A percentile compares a stretch with the other conserved stretches of the same genome.
Conservation (phyloP, 2,329 filamentous ascomycete genomes). For the Westerdykella ornata region DNA sequence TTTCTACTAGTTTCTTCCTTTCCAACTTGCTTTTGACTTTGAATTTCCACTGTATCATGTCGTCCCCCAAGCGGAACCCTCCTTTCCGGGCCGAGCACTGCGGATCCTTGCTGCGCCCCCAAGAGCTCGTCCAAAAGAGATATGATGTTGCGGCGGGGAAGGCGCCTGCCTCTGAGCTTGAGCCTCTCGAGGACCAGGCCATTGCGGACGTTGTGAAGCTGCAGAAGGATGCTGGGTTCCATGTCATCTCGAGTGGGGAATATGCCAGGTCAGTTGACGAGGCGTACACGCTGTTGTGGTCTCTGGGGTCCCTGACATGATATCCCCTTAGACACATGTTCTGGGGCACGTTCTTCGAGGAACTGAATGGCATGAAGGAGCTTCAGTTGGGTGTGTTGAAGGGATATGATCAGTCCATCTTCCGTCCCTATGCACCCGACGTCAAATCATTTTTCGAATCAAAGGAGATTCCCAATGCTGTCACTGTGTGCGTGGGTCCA, state of each 20-base stretch:
- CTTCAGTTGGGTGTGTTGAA: conserved; percentile 38
- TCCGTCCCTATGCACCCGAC: conserved; percentile 55
- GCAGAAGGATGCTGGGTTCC: conserved; percentile 58
- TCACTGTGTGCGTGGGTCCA: conserved; percentile 52
- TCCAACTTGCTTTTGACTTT: neutral
- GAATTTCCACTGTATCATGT: conserved; percentile 24
- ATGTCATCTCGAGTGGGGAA: conserved; percentile 62
- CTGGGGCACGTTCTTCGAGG: conserved; percentile 52
- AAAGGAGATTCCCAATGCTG: conserved; percentile 48
- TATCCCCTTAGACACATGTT: conserved; percentile 43
- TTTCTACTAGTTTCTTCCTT: neutral
- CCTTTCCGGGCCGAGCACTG: conserved; percentile 69
- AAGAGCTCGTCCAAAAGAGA: conserved; percentile 55
- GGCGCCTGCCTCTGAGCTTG: conserved; percentile 43
- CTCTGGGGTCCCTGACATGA: neutral
- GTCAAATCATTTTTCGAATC: conserved; percentile 57
- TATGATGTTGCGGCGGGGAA: conserved; percentile 47
- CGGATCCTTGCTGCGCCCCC: conserved; percentile 62
- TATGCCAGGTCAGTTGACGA: conserved; percentile 41
- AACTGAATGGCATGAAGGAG: conserved; percentile 50
- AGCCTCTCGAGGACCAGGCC: conserved; percentile 56
- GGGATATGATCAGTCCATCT: conserved; percentile 49
- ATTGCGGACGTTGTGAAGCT: conserved; percentile 59
- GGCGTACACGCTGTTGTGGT: neutral
- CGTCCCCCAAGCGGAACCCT: conserved; percentile 37